phyloP scores from a whole-genome alignment of 163 green algal species.

The Chloroidium sp. region DNA sequence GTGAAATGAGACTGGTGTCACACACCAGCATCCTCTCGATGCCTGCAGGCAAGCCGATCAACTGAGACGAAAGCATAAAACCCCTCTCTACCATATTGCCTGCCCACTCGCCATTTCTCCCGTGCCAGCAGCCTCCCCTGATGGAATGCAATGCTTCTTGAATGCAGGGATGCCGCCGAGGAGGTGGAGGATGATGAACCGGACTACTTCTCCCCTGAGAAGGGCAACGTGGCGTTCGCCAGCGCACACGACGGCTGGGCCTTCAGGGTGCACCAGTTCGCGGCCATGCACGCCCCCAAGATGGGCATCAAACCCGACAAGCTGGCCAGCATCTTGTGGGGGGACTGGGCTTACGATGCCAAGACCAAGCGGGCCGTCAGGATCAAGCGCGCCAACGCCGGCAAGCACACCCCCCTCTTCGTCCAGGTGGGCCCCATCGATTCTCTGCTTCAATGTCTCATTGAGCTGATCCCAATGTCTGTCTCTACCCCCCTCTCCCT shows the following conservation, averaged over 20 bases:
- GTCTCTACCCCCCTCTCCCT: no score
- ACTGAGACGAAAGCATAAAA: no score
- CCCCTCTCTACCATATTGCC: no score
- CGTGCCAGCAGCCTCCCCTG: no score
- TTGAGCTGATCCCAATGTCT: no score
- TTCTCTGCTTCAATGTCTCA: no score
- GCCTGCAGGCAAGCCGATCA: no score
- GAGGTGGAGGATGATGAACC: conserved; percentile 35
- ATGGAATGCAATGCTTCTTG: no score
- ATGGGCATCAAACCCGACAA: conserved; percentile 46
- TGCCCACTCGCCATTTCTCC: no score
- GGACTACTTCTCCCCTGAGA: conserved; percentile 42
- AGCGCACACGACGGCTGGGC: conserved; percentile 90
- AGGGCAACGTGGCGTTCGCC: conserved; percentile 92
- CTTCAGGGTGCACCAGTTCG: conserved; percentile 84
- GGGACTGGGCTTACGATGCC: conserved; percentile 73
- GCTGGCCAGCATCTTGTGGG: conserved; percentile 72
- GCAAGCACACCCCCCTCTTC: conserved; percentile 76
- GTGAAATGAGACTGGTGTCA: no score
- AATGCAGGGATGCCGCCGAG: neutral
- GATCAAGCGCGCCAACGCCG: conserved; percentile 28
- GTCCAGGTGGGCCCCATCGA: conserved; percentile 29
- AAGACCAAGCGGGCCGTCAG: conserved; percentile 86
- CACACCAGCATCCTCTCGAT: no score
- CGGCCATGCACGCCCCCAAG: conserved; percentile 80